phyloP scores from a whole-genome alignment of 2,329 filamentous ascomycete species.

The Rhytidhysteron rufulum region DNA sequence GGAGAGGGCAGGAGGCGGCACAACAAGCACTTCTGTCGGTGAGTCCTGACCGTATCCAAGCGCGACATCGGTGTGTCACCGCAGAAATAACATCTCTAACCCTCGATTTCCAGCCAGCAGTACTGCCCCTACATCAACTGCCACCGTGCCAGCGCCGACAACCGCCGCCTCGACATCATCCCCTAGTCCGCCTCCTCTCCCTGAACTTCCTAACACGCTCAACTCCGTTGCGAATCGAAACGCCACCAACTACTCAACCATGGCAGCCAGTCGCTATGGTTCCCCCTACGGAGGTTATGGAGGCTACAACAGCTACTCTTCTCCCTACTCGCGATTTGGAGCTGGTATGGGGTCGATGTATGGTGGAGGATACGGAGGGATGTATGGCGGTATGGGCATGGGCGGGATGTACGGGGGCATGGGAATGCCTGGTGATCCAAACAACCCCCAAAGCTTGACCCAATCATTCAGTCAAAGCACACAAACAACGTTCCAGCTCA shows the following conservation, averaged over 20 bases:
- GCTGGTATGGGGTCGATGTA: slow-evolving; percentile 31
- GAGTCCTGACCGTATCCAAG: slow-evolving; percentile 17
- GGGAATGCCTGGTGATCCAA: slow-evolving; percentile 56
- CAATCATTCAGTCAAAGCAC: slow-evolving; percentile 93
- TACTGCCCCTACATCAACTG: too few species aligned
- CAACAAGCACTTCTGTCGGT: slow-evolving; percentile 39
- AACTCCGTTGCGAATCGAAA: slow-evolving; percentile 81
- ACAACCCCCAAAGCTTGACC: slow-evolving; percentile 91
- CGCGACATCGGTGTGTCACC: too few species aligned
- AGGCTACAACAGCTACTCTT: slow-evolving; percentile 51
- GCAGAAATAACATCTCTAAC: too few species aligned
- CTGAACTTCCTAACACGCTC: slow-evolving; percentile 75
- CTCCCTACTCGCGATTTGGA: slow-evolving; percentile 53
- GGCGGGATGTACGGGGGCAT: slow-evolving; percentile 48
- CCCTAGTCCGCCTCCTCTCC: slow-evolving; percentile 62
- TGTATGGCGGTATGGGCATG: slow-evolving; percentile 39
- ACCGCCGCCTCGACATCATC: slow-evolving; percentile 39
- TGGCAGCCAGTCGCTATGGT: slow-evolving; percentile 51
- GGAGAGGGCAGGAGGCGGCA: slow-evolving; percentile 75
- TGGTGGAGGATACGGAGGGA: slow-evolving; percentile 39
- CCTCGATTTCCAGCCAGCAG: too few species aligned
- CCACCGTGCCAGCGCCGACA: slow-evolving; percentile 42
- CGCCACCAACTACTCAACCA: slow-evolving; percentile 73
- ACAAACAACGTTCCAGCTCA: slow-evolving; percentile 94
- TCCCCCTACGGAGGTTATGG: slow-evolving; percentile 52